These are phyloP conservation scores for Agapanthus africanus DNA, from an alignment of 106 monocot species.

Conservation along the genomic window DNA sequence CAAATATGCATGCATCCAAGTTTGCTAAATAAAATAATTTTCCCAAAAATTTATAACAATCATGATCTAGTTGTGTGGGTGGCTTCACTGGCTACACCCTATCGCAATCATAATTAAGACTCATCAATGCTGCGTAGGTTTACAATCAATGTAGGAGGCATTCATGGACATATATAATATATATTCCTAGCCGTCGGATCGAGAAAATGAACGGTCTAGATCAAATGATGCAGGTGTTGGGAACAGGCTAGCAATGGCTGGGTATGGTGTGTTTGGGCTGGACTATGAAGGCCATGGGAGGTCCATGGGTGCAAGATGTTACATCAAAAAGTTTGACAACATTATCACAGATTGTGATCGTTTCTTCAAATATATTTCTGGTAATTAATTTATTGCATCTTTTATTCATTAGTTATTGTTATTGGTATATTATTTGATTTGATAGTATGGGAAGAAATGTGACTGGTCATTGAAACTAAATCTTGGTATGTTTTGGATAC, in stretches of 20 bases:
- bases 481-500: not conserved
- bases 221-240: conserved; percentile 52
- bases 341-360: conserved; percentile 67
- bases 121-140: conserved; percentile 3
- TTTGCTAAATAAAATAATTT: too few relatives aligned
- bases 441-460: not conserved
- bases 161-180: not conserved
- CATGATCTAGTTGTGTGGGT: not conserved
- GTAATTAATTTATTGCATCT: conserved; percentile 18
- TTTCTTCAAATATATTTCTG: conserved; percentile 72
- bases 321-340: conserved; percentile 79
- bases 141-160: too few relatives aligned
- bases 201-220: not conserved
- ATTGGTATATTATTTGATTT: not conserved
- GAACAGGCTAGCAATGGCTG: conserved; percentile 46
- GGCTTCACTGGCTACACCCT: not conserved
- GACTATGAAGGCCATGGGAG: conserved; percentile 95
- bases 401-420: not conserved
- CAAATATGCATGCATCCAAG: too few relatives aligned
- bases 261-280: conserved; percentile 79
- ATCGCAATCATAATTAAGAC: not conserved
- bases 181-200: not conserved
- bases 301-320: conserved; percentile 85
- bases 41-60: not conserved
- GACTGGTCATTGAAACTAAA: not conserved